phyloP scores from a whole-genome alignment of 345 rosid species.

The Lenwebbia sp. region DNA sequence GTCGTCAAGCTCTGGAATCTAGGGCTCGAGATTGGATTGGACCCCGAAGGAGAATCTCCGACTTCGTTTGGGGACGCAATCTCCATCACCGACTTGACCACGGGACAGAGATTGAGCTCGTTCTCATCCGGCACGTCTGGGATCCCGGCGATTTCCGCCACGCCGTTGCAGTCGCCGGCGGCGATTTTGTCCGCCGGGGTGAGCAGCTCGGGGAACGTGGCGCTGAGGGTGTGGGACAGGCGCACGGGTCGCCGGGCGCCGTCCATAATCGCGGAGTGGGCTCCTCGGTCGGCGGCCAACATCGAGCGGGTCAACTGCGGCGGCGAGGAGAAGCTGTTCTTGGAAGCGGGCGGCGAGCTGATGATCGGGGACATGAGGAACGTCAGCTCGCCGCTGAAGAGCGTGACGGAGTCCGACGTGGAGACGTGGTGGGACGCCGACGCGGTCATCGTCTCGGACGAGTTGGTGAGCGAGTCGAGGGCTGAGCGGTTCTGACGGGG shows the following conservation, averaged over 20 bases:
- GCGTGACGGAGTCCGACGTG: conserved; percentile 22
- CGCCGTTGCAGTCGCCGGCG: conserved; percentile 12
- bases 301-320: conserved; percentile 13
- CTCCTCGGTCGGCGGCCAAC: conserved; percentile 20
- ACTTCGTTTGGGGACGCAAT: not conserved
- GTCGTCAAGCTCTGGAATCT: conserved; percentile 49
- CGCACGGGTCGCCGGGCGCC: conserved; percentile 34
- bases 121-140: conserved; percentile 2
- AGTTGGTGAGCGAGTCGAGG: not conserved
- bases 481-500: not conserved
- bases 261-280: conserved; percentile 49
- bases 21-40: conserved; percentile 16
- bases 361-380: conserved; percentile 51
- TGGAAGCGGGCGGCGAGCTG: conserved; percentile 21
- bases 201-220: conserved; percentile 5
- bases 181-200: conserved; percentile 26
- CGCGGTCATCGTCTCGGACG: conserved; percentile 21
- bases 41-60: conserved; percentile 5
- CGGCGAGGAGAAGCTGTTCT: conserved; percentile 30
- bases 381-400: conserved; percentile 24
- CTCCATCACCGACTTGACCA: conserved; percentile 7
- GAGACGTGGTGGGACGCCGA: conserved; percentile 51
- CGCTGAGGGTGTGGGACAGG: conserved; percentile 44
- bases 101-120: conserved; percentile 1
- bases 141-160: conserved; percentile 5